These are phyloP conservation scores for Erysiphe pulchra DNA, from an alignment of 2,329 filamentous ascomycete genomes.

Conservation along the genomic window DNA sequence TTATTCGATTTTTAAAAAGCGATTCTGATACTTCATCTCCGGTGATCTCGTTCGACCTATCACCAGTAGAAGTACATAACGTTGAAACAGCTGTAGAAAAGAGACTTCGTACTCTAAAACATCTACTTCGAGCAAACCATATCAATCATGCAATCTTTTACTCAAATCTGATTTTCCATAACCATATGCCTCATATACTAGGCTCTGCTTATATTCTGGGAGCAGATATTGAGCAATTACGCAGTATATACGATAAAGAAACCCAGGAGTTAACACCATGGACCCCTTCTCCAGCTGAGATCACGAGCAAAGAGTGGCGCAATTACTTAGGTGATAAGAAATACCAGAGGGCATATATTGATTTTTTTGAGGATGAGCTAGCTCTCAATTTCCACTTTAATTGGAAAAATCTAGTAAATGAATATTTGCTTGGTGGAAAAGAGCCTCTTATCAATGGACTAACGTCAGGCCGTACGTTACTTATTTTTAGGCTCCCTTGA, in stretches of 20 bases:
- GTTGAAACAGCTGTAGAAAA: constrained; percentile 63
- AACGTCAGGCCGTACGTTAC: constrained; percentile 44
- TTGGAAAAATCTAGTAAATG: constrained; percentile 52
- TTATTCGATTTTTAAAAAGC: constrained; percentile 14
- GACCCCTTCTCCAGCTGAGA: constrained; percentile 62
- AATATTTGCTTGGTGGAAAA: constrained; percentile 51
- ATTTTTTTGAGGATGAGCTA: constrained; percentile 87
- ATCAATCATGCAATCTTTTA: constrained; percentile 68
- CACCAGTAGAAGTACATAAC: constrained; percentile 47
- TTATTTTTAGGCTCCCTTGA: background rate
- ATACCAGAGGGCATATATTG: constrained; percentile 75
- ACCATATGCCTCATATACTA: constrained; percentile 62
- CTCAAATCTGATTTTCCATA: constrained; percentile 49
- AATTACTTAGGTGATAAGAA: constrained; percentile 53
- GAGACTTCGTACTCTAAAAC: constrained; percentile 59
- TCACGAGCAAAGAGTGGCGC: constrained; percentile 63
- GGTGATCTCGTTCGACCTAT: constrained; percentile 18
- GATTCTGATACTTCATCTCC: constrained; percentile 17
- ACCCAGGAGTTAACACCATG: constrained; percentile 50
- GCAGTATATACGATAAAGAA: constrained; percentile 58
- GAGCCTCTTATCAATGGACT: constrained; percentile 61
- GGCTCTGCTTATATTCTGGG: constrained; percentile 70
- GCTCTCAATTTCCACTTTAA: constrained; percentile 47
- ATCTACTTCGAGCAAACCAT: constrained; percentile 78
- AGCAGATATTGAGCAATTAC: constrained; percentile 44